These are phyloP conservation scores for Staphylotrichum longicolle DNA, from an alignment of 495 filamentous ascomycete genomes.

Conservation along the genomic window DNA sequence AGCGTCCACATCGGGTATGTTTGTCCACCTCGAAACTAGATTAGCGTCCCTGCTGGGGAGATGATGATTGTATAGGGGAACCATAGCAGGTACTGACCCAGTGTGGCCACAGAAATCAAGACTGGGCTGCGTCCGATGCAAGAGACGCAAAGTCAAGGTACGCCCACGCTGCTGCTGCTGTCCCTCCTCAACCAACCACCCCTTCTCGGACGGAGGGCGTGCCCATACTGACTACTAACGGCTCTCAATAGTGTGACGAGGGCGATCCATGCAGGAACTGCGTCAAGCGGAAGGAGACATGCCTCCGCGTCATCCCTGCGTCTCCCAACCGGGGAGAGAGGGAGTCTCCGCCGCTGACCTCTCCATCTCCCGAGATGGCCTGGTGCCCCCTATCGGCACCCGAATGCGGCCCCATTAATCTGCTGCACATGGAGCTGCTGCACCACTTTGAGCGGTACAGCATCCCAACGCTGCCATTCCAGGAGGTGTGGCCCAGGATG, in stretches of 20 bases:
- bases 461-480: slow-evolving; percentile 28
- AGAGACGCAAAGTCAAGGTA: slow-evolving; percentile 32
- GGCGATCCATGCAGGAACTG: slow-evolving; percentile 29
- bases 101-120: slow-evolving; percentile 24
- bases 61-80: background rate
- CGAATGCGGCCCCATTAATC: slow-evolving; percentile 24
- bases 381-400: slow-evolving; percentile 10
- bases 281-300: slow-evolving; percentile 28
- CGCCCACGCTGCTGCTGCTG: background rate
- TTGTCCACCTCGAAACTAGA: background rate
- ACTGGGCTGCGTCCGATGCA: slow-evolving; percentile 27
- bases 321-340: background rate
- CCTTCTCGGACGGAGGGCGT: slow-evolving; percentile 7
- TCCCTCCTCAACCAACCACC: background rate
- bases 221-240: background rate
- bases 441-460: slow-evolving; percentile 31
- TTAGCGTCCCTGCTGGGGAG: background rate
- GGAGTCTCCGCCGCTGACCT: slow-evolving; percentile 5
- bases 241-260: slow-evolving; percentile 27
- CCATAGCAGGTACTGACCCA: background rate
- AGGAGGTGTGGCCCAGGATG: slow-evolving; percentile 30
- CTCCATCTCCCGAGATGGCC: slow-evolving; percentile 10
- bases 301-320: slow-evolving; percentile 19
- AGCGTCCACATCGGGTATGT: slow-evolving; percentile 30
- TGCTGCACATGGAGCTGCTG: slow-evolving; percentile 34